Conservation (phyloP, 2,329 filamentous ascomycete species). For the Blumeria hordei region DNA sequence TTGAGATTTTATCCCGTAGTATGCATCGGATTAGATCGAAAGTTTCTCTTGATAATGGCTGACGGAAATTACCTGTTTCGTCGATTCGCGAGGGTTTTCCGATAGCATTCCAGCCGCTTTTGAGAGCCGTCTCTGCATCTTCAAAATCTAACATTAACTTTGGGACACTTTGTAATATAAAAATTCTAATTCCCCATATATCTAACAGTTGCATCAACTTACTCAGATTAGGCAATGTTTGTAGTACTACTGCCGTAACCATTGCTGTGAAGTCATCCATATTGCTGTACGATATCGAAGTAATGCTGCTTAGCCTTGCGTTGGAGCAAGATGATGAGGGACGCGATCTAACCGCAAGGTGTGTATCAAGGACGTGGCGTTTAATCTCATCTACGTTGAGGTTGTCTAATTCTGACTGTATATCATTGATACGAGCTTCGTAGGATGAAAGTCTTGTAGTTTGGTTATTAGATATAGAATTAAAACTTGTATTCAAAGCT, state of each 20-base stretch:
- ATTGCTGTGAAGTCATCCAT: slow-evolving; percentile 81
- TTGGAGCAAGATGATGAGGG: slow-evolving; percentile 24
- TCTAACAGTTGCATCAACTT: slow-evolving; percentile 48
- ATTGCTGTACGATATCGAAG: slow-evolving; percentile 29
- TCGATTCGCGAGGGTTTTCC: slow-evolving; percentile 7
- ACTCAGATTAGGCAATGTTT: slow-evolving; percentile 60
- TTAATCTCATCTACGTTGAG: slow-evolving; percentile 75
- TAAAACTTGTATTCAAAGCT: too few relatives aligned
- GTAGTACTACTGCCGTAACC: slow-evolving; percentile 76
- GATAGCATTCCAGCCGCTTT: slow-evolving; percentile 41
- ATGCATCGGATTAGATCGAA: slow-evolving; percentile 27
- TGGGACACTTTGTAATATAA: slow-evolving; percentile 51
- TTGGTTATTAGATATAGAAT: too few relatives aligned
- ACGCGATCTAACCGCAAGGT: slow-evolving; percentile 39
- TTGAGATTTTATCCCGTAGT: slow-evolving; percentile 43
- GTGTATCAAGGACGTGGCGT: slow-evolving; percentile 58
- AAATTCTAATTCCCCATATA: slow-evolving; percentile 53
- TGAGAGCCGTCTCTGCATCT: slow-evolving; percentile 40
- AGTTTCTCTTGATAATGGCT: slow-evolving; percentile 2
- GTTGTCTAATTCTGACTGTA: slow-evolving; percentile 41
- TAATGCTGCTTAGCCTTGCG: slow-evolving; percentile 18
- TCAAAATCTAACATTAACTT: slow-evolving; percentile 38
- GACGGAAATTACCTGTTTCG: not conserved
- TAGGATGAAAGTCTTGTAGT: slow-evolving; percentile 21
- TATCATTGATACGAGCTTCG: slow-evolving; percentile 50